These are phyloP conservation scores for Cucurbitaria berberidis DNA, from an alignment of 2,329 filamentous ascomycete genomes.

Conservation along the genomic window DNA sequence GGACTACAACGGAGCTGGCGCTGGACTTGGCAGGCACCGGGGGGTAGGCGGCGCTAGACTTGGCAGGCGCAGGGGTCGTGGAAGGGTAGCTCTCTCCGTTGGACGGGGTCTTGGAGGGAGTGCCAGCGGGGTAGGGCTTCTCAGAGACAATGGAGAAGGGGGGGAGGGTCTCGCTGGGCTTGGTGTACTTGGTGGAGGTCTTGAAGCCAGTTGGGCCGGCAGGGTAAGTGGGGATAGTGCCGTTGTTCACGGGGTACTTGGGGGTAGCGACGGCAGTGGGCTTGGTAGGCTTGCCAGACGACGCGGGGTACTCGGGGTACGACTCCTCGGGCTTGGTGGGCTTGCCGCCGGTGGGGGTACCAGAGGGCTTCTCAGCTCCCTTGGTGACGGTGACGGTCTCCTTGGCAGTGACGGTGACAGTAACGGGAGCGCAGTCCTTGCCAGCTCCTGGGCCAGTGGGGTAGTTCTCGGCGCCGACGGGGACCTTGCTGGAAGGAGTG, in stretches of 20 bases:
- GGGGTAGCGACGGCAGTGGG: conserved; percentile 22
- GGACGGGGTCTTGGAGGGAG: conserved; percentile 15
- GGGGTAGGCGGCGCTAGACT: conserved; percentile 23
- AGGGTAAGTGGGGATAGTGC: conserved; percentile 37
- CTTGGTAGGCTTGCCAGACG: conserved; percentile 10
- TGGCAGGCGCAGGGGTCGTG: conserved; percentile 18
- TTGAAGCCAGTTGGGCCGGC: conserved; percentile 40
- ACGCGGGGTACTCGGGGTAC: conserved; percentile 14
- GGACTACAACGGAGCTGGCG: conserved; percentile 7
- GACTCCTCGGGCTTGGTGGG: conserved; percentile 13
- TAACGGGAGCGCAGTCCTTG: conserved; percentile 44
- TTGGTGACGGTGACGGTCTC: conserved; percentile 48
- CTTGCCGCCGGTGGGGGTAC: conserved; percentile 17
- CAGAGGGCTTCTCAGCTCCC: conserved; percentile 18
- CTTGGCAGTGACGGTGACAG: conserved; percentile 46
- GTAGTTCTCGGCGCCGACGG: conserved; percentile 20
- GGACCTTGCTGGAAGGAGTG: conserved; percentile 23
- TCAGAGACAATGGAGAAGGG: conserved; percentile 35
- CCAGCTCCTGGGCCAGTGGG: conserved; percentile 18
- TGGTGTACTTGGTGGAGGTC: conserved; percentile 35
- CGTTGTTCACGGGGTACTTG: conserved; percentile 36
- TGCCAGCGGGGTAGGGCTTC: conserved; percentile 19
- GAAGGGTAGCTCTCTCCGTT: conserved; percentile 15
- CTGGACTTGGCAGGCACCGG: conserved; percentile 2
- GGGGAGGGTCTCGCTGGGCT: conserved; percentile 29